Percentiles rank a stretch among this genome's conserved stretches.
Evolutionary conservation across 768 basidiomycete genomes (phyloP).

Genomic region (Collybia sp.): DNA sequence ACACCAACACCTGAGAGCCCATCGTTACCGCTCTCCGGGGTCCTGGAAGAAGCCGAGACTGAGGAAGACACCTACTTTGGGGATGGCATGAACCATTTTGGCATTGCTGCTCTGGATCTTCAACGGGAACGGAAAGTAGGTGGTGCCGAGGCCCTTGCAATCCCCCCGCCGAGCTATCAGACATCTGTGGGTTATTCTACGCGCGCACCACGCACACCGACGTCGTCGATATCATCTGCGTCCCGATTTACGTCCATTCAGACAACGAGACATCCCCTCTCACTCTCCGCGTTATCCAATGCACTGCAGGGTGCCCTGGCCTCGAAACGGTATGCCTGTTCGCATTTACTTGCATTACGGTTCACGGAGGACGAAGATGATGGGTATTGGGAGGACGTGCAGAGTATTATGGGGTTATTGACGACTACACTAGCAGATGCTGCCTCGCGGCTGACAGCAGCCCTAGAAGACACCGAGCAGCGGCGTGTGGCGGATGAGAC

Average conservation of each 20-base stretch:
- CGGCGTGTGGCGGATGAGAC: constrained; percentile 46
- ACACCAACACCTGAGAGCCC: constrained; percentile 12
- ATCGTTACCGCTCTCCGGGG: constrained; percentile 21
- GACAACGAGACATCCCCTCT: constrained; percentile 59
- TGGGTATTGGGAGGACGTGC: constrained; percentile 82
- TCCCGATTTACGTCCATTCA: constrained; percentile 65
- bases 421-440: constrained; percentile 66
- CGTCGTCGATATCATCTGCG: constrained; percentile 32
- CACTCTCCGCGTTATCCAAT: constrained; percentile 55
- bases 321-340: constrained; percentile 72
- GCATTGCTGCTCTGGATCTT: constrained; percentile 55
- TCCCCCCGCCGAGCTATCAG: constrained; percentile 27
- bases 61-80: constrained; percentile 12
- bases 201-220: constrained; percentile 25
- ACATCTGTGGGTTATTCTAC: constrained; percentile 21
- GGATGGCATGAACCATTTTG: constrained; percentile 38
- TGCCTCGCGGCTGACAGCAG: constrained; percentile 54
- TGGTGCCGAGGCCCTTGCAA: constrained; percentile 46
- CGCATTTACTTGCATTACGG: constrained; percentile 75
- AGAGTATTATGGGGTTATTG: constrained; percentile 66
- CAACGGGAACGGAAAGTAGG: constrained; percentile 46
- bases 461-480: constrained; percentile 56
- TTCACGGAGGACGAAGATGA: constrained; percentile 71
- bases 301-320: constrained; percentile 64
- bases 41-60: constrained; percentile 19